These are phyloP conservation scores for Fraxinus nigra DNA, from an alignment of 305 asterid species.

Conservation along the genomic window DNA sequence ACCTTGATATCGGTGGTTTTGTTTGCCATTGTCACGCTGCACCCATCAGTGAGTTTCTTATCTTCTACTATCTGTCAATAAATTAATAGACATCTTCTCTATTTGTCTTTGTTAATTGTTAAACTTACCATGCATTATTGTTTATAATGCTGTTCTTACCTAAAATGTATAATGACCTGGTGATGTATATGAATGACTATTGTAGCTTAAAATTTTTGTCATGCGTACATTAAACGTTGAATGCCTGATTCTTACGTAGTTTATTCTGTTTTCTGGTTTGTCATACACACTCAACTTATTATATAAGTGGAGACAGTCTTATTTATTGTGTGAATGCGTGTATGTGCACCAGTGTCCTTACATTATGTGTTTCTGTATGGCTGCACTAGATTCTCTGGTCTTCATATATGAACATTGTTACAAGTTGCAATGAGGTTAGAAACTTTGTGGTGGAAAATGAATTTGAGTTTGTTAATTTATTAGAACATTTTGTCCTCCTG, in stretches of 20 bases:
- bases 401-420: background rate
- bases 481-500: background rate
- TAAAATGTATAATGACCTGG: background rate
- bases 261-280: background rate
- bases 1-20: conserved; percentile 59
- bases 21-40: conserved; percentile 78
- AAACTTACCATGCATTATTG: background rate
- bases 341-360: background rate
- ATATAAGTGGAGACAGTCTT: background rate
- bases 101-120: background rate
- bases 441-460: background rate
- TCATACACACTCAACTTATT: background rate
- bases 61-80: conserved; percentile 1
- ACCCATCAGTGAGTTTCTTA: conserved; percentile 68
- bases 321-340: background rate
- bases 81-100: background rate
- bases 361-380: background rate
- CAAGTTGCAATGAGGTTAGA: background rate
- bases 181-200: background rate
- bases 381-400: background rate
- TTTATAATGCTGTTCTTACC: background rate
- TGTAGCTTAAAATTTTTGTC: background rate
- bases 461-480: background rate
- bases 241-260: background rate
- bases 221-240: background rate